These are phyloP conservation scores for Cryptosporidium canis DNA, from an alignment of 169 alveolate genomes.

Conservation along the genomic window DNA sequence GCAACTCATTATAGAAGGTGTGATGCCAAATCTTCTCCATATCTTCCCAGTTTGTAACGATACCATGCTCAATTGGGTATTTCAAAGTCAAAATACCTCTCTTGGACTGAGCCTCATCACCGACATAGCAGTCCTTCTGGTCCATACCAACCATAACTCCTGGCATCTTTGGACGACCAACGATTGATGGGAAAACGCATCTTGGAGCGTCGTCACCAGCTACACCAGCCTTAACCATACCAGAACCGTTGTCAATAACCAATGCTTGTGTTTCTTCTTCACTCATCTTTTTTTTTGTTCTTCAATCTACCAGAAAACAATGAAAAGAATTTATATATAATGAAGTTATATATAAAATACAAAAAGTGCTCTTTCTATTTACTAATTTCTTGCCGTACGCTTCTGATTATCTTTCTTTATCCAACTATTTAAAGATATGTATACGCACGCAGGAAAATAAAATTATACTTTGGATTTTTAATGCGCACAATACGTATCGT, in stretches of 20 bases:
- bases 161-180: constrained; percentile 96
- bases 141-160: constrained; percentile 97
- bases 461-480: constrained; percentile 23
- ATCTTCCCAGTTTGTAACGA: constrained; percentile 98
- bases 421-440: constrained; percentile 68
- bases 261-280: constrained; percentile 92
- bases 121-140: constrained; percentile 95
- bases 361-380: not conserved
- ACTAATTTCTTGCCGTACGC: constrained; percentile 3
- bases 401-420: constrained; percentile 10
- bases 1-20: constrained; percentile 96
- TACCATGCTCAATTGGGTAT: constrained; percentile 99
- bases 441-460: constrained; percentile 70
- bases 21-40: constrained; percentile 99
- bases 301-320: not conserved
- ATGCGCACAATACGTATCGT: constrained; percentile 65
- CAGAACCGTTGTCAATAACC: constrained; percentile 99
- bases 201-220: constrained; percentile 99
- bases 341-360: constrained; percentile 11
- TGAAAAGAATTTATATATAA: not conserved
- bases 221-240: constrained; percentile 99
- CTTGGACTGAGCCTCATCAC: constrained; percentile 98
- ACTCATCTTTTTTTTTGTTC: constrained; percentile 81
- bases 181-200: constrained; percentile 97
- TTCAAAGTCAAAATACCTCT: constrained; percentile 96